These are phyloP conservation scores for Erigeron canadensis DNA, from an alignment of 129 eudicot species.

Conservation along the genomic window DNA sequence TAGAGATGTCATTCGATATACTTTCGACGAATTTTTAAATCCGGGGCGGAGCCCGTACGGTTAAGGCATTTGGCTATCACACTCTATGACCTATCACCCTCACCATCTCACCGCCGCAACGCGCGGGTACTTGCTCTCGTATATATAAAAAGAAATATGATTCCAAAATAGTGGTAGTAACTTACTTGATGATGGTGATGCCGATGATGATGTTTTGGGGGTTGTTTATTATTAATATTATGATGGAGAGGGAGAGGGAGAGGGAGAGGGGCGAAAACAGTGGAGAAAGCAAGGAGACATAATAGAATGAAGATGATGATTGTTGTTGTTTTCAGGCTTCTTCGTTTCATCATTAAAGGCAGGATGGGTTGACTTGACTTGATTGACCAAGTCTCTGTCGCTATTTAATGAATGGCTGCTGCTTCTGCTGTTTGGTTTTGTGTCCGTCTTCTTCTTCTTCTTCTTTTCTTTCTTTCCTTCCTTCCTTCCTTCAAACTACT, in stretches of 20 bases:
- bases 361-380: constrained; percentile 10
- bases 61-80: too few relatives aligned
- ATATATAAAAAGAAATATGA: too few relatives aligned
- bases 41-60: too few relatives aligned
- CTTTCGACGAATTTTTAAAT: too few relatives aligned
- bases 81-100: too few relatives aligned
- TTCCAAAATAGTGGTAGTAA: background rate
- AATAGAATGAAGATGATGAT: constrained; percentile 17
- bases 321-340: constrained; percentile 20
- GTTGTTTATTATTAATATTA: background rate
- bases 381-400: background rate
- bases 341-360: constrained; percentile 36
- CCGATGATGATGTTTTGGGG: constrained; percentile 18
- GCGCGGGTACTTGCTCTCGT: too few relatives aligned
- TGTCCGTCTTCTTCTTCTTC: background rate
- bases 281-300: constrained; percentile 28
- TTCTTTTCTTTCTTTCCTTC: too few relatives aligned
- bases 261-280: constrained; percentile 36
- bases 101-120: too few relatives aligned
- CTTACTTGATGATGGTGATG: constrained; percentile 22
- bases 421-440: background rate
- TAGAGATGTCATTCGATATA: too few relatives aligned
- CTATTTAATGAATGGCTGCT: background rate
- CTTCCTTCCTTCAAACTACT: too few relatives aligned
- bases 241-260: constrained; percentile 12